Evolutionary conservation across 441 rosid genomes (phyloP).

Genomic region (Geranium incanum): DNA sequence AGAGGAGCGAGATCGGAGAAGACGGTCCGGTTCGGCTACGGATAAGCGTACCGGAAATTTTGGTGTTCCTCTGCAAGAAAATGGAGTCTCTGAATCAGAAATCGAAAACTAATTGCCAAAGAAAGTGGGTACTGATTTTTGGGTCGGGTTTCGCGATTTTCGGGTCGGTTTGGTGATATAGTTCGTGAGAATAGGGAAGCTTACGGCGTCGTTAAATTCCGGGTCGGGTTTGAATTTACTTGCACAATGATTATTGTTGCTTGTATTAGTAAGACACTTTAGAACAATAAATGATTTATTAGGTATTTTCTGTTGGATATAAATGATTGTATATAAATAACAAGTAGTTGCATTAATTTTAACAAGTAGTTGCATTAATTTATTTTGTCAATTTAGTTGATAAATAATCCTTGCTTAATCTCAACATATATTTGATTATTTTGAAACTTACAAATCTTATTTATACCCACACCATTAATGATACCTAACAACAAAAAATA

Average conservation of each 20-base stretch:
- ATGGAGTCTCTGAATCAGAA: neutral
- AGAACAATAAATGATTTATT: neutral
- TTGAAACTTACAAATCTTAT: neutral
- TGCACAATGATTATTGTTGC: neutral
- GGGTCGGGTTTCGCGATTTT: neutral
- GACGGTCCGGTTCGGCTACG: neutral
- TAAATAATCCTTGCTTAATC: neutral
- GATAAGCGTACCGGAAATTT: neutral
- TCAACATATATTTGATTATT: too few species aligned
- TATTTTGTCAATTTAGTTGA: neutral
- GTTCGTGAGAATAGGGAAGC: neutral
- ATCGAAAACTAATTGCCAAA: conserved; percentile 7
- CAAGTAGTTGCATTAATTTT: too few species aligned
- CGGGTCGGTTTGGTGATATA: neutral
- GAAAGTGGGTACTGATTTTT: neutral
- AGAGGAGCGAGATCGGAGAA: neutral
- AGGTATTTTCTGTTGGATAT: neutral
- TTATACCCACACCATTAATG: neutral
- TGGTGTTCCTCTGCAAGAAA: neutral
- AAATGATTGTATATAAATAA: neutral
- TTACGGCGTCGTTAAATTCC: neutral
- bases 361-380: too few species aligned
- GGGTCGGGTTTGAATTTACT: neutral
- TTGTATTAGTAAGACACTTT: neutral
- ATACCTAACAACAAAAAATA: neutral